A percentile compares a stretch with the other conserved stretches of the same genome.
Conservation (phyloP, 768 basidiomycete genomes). For the Mycena sanguinolenta region DNA sequence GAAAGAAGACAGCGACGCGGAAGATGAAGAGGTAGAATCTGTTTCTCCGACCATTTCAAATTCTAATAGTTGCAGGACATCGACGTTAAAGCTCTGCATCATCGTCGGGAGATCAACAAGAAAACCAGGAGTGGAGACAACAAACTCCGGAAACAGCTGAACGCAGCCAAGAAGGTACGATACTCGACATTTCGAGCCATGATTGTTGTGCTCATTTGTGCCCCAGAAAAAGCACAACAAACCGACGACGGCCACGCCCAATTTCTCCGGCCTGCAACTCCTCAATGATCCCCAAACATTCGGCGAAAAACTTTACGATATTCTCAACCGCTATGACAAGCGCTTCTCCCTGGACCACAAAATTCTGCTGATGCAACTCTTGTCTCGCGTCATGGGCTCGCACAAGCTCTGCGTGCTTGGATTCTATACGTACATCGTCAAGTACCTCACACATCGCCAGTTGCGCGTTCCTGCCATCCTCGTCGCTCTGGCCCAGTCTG, state of each 20-base stretch:
- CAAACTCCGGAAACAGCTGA: constrained; percentile 81
- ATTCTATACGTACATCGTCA: constrained; percentile 96
- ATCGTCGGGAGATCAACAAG: constrained; percentile 93
- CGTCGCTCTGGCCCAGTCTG: constrained; percentile 92
- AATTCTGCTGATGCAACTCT: constrained; percentile 95
- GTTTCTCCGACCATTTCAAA: too few species aligned
- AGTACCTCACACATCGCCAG: constrained; percentile 93
- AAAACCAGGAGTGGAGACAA: constrained; percentile 88
- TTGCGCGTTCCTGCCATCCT: constrained; percentile 94
- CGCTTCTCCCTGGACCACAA: constrained; percentile 98
- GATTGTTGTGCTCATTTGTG: constrained; percentile 6
- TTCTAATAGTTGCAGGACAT: constrained; percentile 47
- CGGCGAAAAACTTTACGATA: constrained; percentile 92
- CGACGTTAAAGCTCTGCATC: constrained; percentile 82
- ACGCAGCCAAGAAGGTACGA: constrained; percentile 79
- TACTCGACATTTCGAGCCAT: not conserved
- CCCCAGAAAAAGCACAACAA: constrained; percentile 53
- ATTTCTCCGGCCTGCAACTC: constrained; percentile 94
- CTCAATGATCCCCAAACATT: constrained; percentile 97
- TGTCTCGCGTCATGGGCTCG: constrained; percentile 91
- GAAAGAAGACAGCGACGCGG: constrained; percentile 78
- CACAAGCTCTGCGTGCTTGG: constrained; percentile 95
- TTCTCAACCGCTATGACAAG: constrained; percentile 88
- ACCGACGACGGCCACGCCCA: constrained; percentile 58
- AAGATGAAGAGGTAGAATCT: constrained; percentile 62